These are phyloP conservation scores for Chlamydomonas urium DNA, from an alignment of 139 green algal species.

Conservation along the genomic window DNA sequence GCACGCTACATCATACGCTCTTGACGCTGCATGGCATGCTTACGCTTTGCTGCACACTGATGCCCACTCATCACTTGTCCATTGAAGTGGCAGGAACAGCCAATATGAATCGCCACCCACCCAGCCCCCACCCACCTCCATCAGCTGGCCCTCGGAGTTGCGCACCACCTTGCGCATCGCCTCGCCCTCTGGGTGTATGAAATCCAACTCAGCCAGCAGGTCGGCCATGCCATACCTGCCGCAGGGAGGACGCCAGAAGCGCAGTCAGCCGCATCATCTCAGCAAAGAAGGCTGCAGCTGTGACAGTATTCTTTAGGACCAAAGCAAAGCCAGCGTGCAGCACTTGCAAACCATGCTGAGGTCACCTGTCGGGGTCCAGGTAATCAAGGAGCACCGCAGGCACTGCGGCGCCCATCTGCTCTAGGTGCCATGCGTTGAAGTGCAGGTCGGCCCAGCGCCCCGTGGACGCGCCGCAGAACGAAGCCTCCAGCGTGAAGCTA, in stretches of 20 bases:
- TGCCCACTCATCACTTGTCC: no score
- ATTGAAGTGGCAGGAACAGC: no score
- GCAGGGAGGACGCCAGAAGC: no score
- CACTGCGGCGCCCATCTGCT: slow-evolving; percentile 47
- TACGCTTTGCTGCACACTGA: no score
- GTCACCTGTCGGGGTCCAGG: no score
- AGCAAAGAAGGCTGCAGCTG: no score
- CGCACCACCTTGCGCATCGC: not conserved
- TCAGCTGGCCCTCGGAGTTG: slow-evolving; percentile 25
- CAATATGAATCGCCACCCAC: not conserved
- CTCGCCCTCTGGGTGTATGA: slow-evolving; percentile 23
- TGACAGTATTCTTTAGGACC: no score
- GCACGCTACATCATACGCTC: no score
- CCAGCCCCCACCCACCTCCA: slow-evolving; percentile 20
- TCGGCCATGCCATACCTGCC: slow-evolving; percentile 20
- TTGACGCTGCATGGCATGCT: no score
- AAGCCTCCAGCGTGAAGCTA: slow-evolving; percentile 69
- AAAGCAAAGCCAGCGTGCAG: no score
- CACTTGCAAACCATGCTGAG: no score
- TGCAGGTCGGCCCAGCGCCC: slow-evolving; percentile 39
- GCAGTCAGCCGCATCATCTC: no score
- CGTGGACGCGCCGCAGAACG: slow-evolving; percentile 52
- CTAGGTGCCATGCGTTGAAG: slow-evolving; percentile 47
- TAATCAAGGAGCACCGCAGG: slow-evolving; percentile 45
- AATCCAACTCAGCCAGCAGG: slow-evolving; percentile 33